These are phyloP conservation scores for Tuber microsphaerosporum DNA, from an alignment of 495 filamentous ascomycete genomes.

Conservation along the genomic window DNA sequence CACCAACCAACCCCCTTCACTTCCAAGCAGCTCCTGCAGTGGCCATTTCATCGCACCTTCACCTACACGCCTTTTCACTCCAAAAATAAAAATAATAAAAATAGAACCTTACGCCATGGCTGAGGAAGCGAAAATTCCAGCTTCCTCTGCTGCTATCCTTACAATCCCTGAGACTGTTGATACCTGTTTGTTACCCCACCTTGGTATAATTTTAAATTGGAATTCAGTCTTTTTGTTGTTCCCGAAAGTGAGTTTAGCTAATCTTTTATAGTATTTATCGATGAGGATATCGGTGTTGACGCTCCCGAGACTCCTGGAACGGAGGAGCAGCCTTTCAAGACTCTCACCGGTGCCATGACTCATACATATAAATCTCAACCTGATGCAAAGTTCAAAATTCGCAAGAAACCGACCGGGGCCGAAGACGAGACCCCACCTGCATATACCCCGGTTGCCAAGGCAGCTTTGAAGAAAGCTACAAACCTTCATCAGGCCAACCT, in stretches of 20 bases:
- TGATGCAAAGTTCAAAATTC: conserved; percentile 54
- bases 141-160: conserved; percentile 27
- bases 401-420: conserved; percentile 56
- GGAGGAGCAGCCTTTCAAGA: conserved; percentile 59
- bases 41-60: neutral
- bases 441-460: conserved; percentile 62
- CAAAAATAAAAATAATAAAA: neutral
- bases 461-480: conserved; percentile 61
- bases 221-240: neutral
- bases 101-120: conserved; percentile 16
- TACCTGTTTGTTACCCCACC: conserved; percentile 28
- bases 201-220: conserved; percentile 11
- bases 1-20: neutral
- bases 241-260: neutral
- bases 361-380: conserved; percentile 46
- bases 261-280: conserved; percentile 52
- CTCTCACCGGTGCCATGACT: conserved; percentile 58
- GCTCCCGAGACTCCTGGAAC: conserved; percentile 52
- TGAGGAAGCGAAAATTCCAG: conserved; percentile 27
- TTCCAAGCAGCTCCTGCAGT: neutral
- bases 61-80: conserved; percentile 7
- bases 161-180: conserved; percentile 21
- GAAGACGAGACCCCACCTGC: conserved; percentile 51
- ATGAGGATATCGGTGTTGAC: conserved; percentile 63
- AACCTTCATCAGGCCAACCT: conserved; percentile 56